Evolutionary conservation across 129 eudicot genomes (phyloP), one percentile per base, ranked within the genome.

Genomic region (Silybum marianum): DNA sequence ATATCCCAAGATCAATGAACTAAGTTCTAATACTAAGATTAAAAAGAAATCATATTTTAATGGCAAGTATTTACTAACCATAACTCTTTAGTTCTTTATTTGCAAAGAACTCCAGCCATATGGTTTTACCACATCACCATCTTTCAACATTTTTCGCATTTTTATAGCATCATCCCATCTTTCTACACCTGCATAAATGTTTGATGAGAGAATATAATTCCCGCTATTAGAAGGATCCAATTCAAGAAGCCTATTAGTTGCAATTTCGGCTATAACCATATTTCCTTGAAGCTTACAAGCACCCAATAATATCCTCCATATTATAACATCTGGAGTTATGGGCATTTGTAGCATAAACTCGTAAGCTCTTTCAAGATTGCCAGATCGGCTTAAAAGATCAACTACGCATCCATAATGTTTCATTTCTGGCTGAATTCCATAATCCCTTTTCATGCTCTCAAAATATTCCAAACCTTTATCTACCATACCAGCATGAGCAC

Each of bases 371-470:
- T 81, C 81, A 19, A 91, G 48, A 46, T 82, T 19, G 3, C 93
- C 97, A 6, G 97, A 82, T 10, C 97, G 89, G 73, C 91, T 82
- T 60, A 91, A 81, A 14, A 91, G 74, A 82, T 91, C 97, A 71
- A 91, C 93, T 9, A 91, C 79, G 62, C 97, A 91, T 36, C 93
- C 97, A 54, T 88, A 92, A 73, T 90, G 95, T 73, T 89, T 90
- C 91, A 89, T 90, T 89, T 90, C 89, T 5, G 95, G 95, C 65
- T 74, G 69, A 51, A 92, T 77, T 18, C 86, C 85, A 69, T 86
- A 75, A 36, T 85, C 87, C 7, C 79, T 83, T 67, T 85, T 78
- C 94, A 92, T 92, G 39, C 91, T 90, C n/a, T 83, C 77, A 66
- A 92, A 88, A 72, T 82, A 87, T 14, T 85, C 78, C 87, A 92